Evolutionary conservation across 495 filamentous ascomycete genomes (phyloP).

Genomic region (Lepraria neglecta): DNA sequence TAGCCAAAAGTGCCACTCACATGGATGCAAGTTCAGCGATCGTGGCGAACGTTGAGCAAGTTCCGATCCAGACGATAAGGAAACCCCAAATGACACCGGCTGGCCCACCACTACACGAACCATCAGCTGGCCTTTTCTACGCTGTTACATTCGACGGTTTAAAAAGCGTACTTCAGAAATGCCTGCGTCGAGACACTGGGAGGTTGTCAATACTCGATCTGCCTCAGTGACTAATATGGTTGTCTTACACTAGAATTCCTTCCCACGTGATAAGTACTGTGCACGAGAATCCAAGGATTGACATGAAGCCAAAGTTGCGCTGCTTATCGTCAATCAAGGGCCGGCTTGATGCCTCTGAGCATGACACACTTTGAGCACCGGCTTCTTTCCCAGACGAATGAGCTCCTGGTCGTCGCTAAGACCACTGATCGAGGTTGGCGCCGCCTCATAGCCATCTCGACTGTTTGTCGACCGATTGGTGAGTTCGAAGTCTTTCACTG

Average conservation of each 20-base stretch:
- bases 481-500: not conserved
- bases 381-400: conserved; percentile 46
- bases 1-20: conserved; percentile 22
- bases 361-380: conserved; percentile 38
- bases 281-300: conserved; percentile 41
- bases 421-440: not conserved
- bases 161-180: conserved; percentile 14
- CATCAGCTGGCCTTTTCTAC: not conserved
- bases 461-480: not conserved
- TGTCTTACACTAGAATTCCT: conserved; percentile 30
- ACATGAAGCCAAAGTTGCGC: conserved; percentile 42
- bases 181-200: conserved; percentile 17
- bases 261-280: conserved; percentile 43
- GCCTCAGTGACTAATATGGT: not conserved
- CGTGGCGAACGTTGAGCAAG: conserved; percentile 31
- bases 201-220: not conserved
- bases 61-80: conserved; percentile 44
- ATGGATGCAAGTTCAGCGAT: conserved; percentile 42
- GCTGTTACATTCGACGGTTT: too few species aligned
- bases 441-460: not conserved
- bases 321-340: not conserved
- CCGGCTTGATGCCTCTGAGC: not conserved
- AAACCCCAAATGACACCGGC: conserved; percentile 49
- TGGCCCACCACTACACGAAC: conserved; percentile 40
- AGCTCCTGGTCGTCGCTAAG: conserved; percentile 38